A percentile compares a stretch with the other conserved stretches of the same genome.
Conservation (phyloP, 2,329 filamentous ascomycete genomes). For the Daldinia eschscholtzii region DNA sequence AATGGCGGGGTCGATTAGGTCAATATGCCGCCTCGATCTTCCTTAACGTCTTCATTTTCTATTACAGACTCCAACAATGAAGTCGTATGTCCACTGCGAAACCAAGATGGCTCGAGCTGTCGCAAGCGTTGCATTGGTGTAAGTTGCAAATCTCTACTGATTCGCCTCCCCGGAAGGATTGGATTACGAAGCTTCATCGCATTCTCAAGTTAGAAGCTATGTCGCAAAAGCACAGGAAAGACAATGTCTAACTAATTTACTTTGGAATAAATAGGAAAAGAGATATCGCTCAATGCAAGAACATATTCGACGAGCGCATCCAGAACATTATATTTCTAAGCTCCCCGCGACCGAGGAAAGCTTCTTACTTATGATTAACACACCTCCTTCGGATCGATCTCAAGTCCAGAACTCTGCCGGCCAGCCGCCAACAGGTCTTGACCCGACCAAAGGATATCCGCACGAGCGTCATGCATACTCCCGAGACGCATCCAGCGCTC, state of each 20-base stretch:
- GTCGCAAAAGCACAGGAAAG: slow-evolving; percentile 1
- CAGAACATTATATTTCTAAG: slow-evolving; percentile 97
- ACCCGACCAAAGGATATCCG: slow-evolving; percentile 62
- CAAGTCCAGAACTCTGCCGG: slow-evolving; percentile 58
- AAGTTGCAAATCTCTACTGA: slow-evolving; percentile 65
- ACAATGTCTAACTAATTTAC: slow-evolving; percentile 45
- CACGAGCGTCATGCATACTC: slow-evolving; percentile 76
- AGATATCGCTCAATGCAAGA: slow-evolving; percentile 99
- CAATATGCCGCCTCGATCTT: slow-evolving; percentile 89
- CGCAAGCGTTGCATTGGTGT: slow-evolving; percentile 98
- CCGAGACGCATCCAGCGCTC: slow-evolving; percentile 74
- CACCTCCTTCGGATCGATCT: slow-evolving; percentile 80
- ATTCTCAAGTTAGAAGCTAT: slow-evolving; percentile 14
- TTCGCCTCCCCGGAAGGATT: slow-evolving; percentile 20
- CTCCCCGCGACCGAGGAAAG: slow-evolving; percentile 97
- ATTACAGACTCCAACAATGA: slow-evolving; percentile 94
- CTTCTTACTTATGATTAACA: slow-evolving; percentile 96
- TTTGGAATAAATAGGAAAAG: slow-evolving; percentile 76
- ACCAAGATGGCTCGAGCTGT: slow-evolving; percentile 96
- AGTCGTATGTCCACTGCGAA: slow-evolving; percentile 94
- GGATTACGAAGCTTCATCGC: slow-evolving; percentile 26
- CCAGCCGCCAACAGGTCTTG: slow-evolving; percentile 48
- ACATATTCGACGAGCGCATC: slow-evolving; percentile 96
- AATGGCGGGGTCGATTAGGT: slow-evolving; percentile 66
- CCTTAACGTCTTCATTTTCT: slow-evolving; percentile 90